Base-by-base conservation (phyloP, 2,329 filamentous ascomycete species). In the Penicillium sp. region DNA sequence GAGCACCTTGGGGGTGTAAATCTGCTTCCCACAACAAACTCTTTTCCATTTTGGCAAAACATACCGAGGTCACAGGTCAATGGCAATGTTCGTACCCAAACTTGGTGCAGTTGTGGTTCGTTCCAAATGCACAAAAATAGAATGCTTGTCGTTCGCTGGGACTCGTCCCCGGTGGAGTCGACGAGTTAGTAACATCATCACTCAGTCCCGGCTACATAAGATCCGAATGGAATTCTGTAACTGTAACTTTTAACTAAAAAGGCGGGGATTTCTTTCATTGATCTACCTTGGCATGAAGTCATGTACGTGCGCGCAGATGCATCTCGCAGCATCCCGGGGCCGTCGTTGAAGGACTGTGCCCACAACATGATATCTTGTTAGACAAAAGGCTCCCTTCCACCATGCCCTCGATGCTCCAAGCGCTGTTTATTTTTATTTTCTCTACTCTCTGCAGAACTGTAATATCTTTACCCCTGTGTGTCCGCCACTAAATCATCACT, bases 111-210 rank as follows among this genome's bases (percentile, higher is more conserved):
- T 31, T 21, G 18, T 47, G 45, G 45, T 41, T 47, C 45, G 26
- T 16, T 31, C 45, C 34, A 31, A 21, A 12, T 9, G 18, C 3
- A 42, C 26, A 42, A 47, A 42, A 47, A 47, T 47, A 47, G 45
- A 47, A 41, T 23, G 45, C 6, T 10, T 16, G 36, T 39, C 45
- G 45, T 47, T 47, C 34, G 45, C 24, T 18, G 34, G 34, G 23
- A 7, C 23, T n/a, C 36, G 16, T 26, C 15, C 2, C 26, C 21
- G 36, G 45, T 23, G 21, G 34, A 36, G 29, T 36, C 36, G 26
- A 38, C 31, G 38, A 47, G 13, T 31, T 47, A 42, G 29, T 47
- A 28, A 34, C 38, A 36, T 41, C 34, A 41, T 47, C 45, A 47
- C 42, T 21, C 39, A 33, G 2, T 38, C 45, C 36, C 36, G 33